Conservation (phyloP, 2,329 filamentous ascomycete genomes). For the Leptosphaerulina australis region DNA sequence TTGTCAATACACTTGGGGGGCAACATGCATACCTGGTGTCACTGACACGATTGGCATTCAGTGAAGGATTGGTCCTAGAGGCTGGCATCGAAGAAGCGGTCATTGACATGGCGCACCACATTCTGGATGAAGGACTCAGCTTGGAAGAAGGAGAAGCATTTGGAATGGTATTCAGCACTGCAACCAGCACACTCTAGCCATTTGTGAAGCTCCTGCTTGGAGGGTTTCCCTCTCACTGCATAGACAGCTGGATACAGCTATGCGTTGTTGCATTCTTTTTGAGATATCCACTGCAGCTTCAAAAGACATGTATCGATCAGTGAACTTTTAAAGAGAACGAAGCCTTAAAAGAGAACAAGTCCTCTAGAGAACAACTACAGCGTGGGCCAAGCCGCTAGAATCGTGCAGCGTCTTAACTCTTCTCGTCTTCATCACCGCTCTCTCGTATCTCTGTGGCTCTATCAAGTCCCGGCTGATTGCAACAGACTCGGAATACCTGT, state of each 20-base stretch:
- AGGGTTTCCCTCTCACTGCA: too few relatives aligned
- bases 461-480: background rate
- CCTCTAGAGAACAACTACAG: too few relatives aligned
- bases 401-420: too few relatives aligned
- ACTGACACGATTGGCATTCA: conserved; percentile 83
- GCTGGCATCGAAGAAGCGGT: conserved; percentile 77
- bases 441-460: background rate
- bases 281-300: too few relatives aligned
- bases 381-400: too few relatives aligned
- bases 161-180: conserved; percentile 50
- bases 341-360: too few relatives aligned
- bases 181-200: conserved; percentile 17
- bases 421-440: background rate
- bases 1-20: conserved; percentile 71
- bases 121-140: conserved; percentile 81
- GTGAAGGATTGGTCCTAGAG: conserved; percentile 79
- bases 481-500: background rate
- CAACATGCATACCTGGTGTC: conserved; percentile 82
- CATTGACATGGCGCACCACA: conserved; percentile 77
- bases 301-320: too few relatives aligned
- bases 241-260: too few relatives aligned
- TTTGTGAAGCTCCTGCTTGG: too few relatives aligned
- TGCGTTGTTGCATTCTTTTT: too few relatives aligned
- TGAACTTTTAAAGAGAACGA: too few relatives aligned
- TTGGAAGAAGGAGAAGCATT: conserved; percentile 75